Evolutionary conservation across 2,329 filamentous ascomycete genomes (phyloP), one percentile per base, ranked within the genome.

Genomic region (Alternaria sp.): DNA sequence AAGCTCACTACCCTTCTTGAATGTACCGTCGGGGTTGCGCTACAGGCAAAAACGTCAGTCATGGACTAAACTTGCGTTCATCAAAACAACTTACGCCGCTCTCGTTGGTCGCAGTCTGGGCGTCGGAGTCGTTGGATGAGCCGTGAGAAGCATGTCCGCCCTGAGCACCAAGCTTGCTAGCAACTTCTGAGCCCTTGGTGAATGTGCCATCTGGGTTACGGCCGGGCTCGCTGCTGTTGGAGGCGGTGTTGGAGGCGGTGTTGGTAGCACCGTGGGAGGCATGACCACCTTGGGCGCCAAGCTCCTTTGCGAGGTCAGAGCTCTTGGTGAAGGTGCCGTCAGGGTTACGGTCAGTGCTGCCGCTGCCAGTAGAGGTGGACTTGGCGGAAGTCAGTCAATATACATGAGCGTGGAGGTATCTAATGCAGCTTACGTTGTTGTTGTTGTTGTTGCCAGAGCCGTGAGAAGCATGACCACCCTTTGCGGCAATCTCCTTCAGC

Each of bases 401-500:
- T 34, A 48, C 44, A 36, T 13, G 23, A 48, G 44, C 14, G 31
- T 36, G 44, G 10, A 24, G 21, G 21, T 34, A 24, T 17, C n/a
- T 31, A 26, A 14, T n/a, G 14, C 29, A 7, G 33, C 44, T 29
- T 42, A 49, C 41, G 5, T 31, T 36, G 44, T 21, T 51, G 49
- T 60, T 50, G 5, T 31, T 36, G 44, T 21, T 51, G 49, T 60
- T 50, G 44, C 26, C 34, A 46, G 40, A 50, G 42, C 73, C 73
- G 55, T 78, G 74, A 51, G 71, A 76, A 14, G 79, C 77, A 50
- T 80, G 78, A 4, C 81, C 82, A n/a, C 82, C 82, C 71, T 82
- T 84, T 51, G 77, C 75, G 13, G 80, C 81, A 54, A 83, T 82
- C 55, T 79, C 79, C 29, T 73, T 71, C 54, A 84, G 80, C 62